phyloP scores from a whole-genome alignment of 1,284 basidiomycete genomes.

The Apiotrichum laibachii region DNA sequence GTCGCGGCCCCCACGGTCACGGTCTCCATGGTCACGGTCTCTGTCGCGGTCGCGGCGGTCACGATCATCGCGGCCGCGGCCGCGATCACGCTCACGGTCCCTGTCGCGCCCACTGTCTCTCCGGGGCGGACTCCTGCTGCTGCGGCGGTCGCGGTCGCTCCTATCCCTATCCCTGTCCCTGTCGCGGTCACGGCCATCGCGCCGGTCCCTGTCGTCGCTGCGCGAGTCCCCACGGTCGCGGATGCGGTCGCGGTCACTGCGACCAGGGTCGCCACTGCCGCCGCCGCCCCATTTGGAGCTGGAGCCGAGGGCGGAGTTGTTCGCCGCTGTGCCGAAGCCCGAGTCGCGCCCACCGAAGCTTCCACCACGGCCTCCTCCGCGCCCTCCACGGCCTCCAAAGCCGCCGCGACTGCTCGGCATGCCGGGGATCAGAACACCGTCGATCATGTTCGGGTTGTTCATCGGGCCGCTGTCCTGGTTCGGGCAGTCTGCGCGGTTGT shows the following conservation, averaged over 20 bases:
- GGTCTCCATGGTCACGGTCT: background rate
- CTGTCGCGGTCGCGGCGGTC: constrained; percentile 2
- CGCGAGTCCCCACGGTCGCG: background rate
- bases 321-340: constrained; percentile 11
- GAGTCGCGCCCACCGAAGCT: background rate
- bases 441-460: constrained; percentile 34
- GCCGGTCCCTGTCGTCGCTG: background rate
- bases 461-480: constrained; percentile 31
- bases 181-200: constrained; percentile 1
- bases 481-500: constrained; percentile 66
- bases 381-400: constrained; percentile 7
- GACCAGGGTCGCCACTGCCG: background rate
- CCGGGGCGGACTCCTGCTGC: background rate
- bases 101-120: constrained; percentile 2
- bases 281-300: constrained; percentile 19
- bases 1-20: background rate
- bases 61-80: background rate
- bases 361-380: constrained; percentile 3
- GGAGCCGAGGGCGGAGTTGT: constrained; percentile 15
- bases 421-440: constrained; percentile 23
- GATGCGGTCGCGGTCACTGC: constrained; percentile 2
- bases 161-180: constrained; percentile 9
- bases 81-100: constrained; percentile 11
- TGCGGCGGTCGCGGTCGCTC: constrained; percentile 9
- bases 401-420: constrained; percentile 2